Conservation (phyloP, 345 rosid genomes). For the Rhodomyrtus tomentosa region DNA sequence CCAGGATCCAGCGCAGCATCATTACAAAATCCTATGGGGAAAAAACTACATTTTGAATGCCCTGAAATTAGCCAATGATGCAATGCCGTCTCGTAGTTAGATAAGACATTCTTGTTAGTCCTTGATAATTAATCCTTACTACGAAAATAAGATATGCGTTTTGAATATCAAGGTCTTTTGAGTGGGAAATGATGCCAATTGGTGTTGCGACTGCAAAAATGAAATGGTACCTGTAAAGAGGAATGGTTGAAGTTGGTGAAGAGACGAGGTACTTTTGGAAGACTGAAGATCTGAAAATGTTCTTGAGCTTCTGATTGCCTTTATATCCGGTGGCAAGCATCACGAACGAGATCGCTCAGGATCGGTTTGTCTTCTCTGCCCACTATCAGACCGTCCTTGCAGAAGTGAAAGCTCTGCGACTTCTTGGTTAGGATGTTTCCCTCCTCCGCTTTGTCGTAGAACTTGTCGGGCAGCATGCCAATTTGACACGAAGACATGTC, state of each 20-base stretch:
- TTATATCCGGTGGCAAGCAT: slow-evolving; percentile 22
- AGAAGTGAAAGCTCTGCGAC: slow-evolving; percentile 9
- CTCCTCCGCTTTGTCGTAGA: slow-evolving; percentile 12
- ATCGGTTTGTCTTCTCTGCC: slow-evolving; percentile 7
- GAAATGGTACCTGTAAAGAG: slow-evolving; percentile 16
- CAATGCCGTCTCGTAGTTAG: neutral
- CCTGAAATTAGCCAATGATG: neutral
- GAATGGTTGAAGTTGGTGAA: slow-evolving; percentile 5
- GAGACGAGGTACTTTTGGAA: slow-evolving; percentile 6
- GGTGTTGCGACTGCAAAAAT: neutral
- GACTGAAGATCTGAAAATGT: slow-evolving; percentile 12
- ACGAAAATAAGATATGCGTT: neutral
- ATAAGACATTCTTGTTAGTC: neutral
- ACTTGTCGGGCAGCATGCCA: slow-evolving; percentile 9
- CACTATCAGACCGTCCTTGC: slow-evolving; percentile 2
- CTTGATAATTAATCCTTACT: neutral
- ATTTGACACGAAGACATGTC: slow-evolving; percentile 4
- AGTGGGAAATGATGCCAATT: neutral
- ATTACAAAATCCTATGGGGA: neutral
- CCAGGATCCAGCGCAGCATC: neutral
- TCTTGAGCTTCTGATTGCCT: slow-evolving; percentile 13
- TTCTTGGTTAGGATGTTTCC: slow-evolving; percentile 18
- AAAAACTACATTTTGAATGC: neutral
- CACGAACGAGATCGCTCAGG: slow-evolving; percentile 8
- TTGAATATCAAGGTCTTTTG: neutral